Percentiles rank a stretch among this genome's conserved stretches.
phyloP scores from a whole-genome alignment of 1,284 basidiomycete species.

The Flammula alnicola region DNA sequence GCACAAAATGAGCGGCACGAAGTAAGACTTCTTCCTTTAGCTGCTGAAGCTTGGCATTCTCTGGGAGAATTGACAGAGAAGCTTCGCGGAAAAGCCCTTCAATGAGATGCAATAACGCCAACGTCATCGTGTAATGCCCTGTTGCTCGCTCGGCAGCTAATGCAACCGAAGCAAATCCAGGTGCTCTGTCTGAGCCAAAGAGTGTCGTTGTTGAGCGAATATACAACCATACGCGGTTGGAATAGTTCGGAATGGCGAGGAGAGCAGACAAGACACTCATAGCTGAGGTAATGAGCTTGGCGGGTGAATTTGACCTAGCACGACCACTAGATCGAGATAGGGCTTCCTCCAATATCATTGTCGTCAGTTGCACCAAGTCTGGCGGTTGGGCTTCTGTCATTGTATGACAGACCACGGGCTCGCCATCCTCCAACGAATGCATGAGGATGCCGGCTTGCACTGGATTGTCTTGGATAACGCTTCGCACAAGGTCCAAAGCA shows the following conservation, averaged over 20 bases:
- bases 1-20: slow-evolving; percentile 77
- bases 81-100: slow-evolving; percentile 79
- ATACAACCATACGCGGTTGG: slow-evolving; percentile 85
- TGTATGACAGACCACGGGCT: slow-evolving; percentile 54
- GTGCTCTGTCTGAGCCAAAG: slow-evolving; percentile 64
- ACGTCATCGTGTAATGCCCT: slow-evolving; percentile 81
- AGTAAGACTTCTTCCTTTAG: slow-evolving; percentile 84
- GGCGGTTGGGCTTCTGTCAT: slow-evolving; percentile 57
- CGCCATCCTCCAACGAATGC: slow-evolving; percentile 64
- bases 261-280: slow-evolving; percentile 82
- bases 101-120: slow-evolving; percentile 77
- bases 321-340: slow-evolving; percentile 59
- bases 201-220: slow-evolving; percentile 78
- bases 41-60: slow-evolving; percentile 62
- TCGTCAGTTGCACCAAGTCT: slow-evolving; percentile 80
- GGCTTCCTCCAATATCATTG: slow-evolving; percentile 84
- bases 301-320: slow-evolving; percentile 45
- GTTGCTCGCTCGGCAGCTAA: slow-evolving; percentile 72
- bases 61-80: slow-evolving; percentile 60
- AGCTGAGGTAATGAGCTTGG: slow-evolving; percentile 76
- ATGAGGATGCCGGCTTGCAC: slow-evolving; percentile 68
- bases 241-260: slow-evolving; percentile 73
- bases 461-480: slow-evolving; percentile 73
- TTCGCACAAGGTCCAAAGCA: slow-evolving; percentile 78
- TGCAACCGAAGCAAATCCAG: slow-evolving; percentile 65